Base-by-base conservation (phyloP, 2,329 filamentous ascomycete genomes). In the Cladophialophora carrionii region DNA sequence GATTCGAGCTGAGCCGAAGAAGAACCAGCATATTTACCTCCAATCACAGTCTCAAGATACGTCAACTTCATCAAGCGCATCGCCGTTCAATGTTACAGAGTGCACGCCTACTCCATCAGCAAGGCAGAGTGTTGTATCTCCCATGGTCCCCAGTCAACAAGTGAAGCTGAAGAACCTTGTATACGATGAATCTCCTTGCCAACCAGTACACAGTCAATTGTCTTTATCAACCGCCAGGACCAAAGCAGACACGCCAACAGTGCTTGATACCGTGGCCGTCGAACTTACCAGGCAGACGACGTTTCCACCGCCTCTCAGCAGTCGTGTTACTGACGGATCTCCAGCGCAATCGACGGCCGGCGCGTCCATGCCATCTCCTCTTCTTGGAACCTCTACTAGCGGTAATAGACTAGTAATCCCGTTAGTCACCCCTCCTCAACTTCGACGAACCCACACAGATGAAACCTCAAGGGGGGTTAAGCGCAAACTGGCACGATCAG, bases 1-100 rank as follows among this genome's bases (percentile, higher is more conserved):
- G n/a, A 84, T 88, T 67, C 74, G 77, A 26, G 81, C 84, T 0
- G 83, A 87, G 69, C 43, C 43, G 51, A 62, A 65, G 7, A 61
- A 55, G 51, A 12, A 49, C 14, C 58, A 62, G 24, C 32, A 26
- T 34, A 10, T 54, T 3, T 59, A 70, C 48, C 37, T 43, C 17
- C 37, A 8, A 6, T 52, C 34, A n/a, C 54, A 60, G 51, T 46
- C 54, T 20, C 43, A 55, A 49, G 54, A 54, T 22, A 55, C 58
- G 12, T 55, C 53, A 26, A 59, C 53, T 46, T 46, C 46, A 1
- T 60, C 57, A 3, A n/a, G 48, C 20, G 31, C 48, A 26, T 51
- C 48, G 48, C 20, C 9, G 9, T 22, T 7, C 22, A 51, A 29
- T 29, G 10, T 20, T 17, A 20, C 14, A 43, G 37, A 6, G 17